These are phyloP conservation scores for Penicillium sp. DNA, from an alignment of 2,329 filamentous ascomycete genomes.

Conservation along the genomic window DNA sequence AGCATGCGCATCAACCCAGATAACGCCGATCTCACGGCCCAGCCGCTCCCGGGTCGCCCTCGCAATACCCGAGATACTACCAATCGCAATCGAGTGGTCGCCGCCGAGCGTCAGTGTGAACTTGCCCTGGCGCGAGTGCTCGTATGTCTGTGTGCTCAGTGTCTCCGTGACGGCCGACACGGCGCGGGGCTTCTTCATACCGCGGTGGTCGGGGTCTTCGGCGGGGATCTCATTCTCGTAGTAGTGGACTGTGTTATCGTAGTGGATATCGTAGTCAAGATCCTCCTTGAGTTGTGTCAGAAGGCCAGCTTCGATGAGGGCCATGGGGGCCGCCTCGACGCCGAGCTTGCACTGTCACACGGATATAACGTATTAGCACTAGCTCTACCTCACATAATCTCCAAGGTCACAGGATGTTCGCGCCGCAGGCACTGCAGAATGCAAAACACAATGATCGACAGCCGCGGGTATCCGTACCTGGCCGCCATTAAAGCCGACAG, in stretches of 20 bases:
- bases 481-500: constrained; percentile 94
- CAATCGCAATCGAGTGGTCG: constrained; percentile 96
- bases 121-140: constrained; percentile 79
- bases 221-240: constrained; percentile 76
- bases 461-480: constrained; percentile 66
- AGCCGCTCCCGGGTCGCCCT: constrained; percentile 85
- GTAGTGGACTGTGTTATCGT: constrained; percentile 79
- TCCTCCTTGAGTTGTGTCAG: constrained; percentile 82
- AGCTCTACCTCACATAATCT: neutral
- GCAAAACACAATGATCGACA: constrained; percentile 15
- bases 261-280: constrained; percentile 84
- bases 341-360: constrained; percentile 76
- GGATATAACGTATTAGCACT: neutral
- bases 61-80: constrained; percentile 85
- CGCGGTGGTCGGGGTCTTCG: constrained; percentile 76
- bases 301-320: constrained; percentile 86
- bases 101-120: constrained; percentile 93
- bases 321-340: constrained; percentile 87
- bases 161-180: constrained; percentile 83
- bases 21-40: constrained; percentile 83
- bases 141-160: constrained; percentile 84
- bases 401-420: neutral
- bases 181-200: constrained; percentile 91
- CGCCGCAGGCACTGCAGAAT: constrained; percentile 1
- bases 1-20: constrained; percentile 98